Percentiles rank a stretch among this genome's conserved stretches.
These are phyloP conservation scores for Linnemannia exigua DNA, from an alignment of 192 early-diverging fungal species.

Conservation along the genomic window DNA sequence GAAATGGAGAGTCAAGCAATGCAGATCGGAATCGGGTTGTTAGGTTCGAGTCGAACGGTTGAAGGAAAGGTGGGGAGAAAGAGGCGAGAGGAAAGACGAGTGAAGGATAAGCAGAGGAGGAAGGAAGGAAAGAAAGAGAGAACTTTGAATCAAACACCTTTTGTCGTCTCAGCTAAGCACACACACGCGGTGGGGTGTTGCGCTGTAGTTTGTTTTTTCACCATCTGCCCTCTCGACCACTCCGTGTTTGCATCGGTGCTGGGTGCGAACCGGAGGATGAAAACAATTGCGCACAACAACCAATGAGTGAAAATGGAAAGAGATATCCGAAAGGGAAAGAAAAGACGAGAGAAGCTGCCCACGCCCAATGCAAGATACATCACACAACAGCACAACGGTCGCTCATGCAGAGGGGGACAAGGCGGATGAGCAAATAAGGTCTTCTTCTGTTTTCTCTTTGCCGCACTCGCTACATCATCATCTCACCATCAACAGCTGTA, in stretches of 20 bases:
- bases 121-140: not conserved
- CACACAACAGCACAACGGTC: not conserved
- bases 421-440: not conserved
- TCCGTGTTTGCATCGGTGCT: not conserved
- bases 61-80: not conserved
- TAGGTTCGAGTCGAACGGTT: not conserved
- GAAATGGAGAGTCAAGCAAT: not conserved
- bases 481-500: not conserved
- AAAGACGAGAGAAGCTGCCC: not conserved
- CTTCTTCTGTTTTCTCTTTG: not conserved
- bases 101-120: not conserved
- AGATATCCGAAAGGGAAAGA: not conserved
- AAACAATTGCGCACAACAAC: not conserved
- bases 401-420: not conserved
- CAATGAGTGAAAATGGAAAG: not conserved
- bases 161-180: not conserved
- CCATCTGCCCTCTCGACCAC: not conserved
- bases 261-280: constrained; percentile 6
- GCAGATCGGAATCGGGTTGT: not conserved
- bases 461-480: too few relatives aligned
- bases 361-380: not conserved
- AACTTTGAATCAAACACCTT: not conserved
- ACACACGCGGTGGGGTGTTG: too few relatives aligned
- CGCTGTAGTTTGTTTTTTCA: too few relatives aligned
- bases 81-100: not conserved